Conservation (phyloP, 768 basidiomycete genomes). For the Russula sp. region DNA sequence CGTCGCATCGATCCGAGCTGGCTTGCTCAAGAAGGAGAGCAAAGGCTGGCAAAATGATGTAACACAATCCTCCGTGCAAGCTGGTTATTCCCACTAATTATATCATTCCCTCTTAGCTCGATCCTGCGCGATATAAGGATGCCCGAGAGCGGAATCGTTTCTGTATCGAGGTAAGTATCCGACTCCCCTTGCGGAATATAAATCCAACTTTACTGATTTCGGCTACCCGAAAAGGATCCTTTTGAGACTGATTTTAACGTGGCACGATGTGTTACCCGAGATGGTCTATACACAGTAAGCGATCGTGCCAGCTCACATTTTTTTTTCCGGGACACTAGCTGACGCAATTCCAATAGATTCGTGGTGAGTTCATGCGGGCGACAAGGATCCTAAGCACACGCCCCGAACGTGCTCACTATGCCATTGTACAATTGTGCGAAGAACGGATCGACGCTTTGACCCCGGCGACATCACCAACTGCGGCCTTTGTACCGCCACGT, state of each 20-base stretch:
- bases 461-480: constrained; percentile 47
- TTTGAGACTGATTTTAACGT: constrained; percentile 98
- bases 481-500: constrained; percentile 46
- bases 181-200: no score
- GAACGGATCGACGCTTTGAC: constrained; percentile 71
- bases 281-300: constrained; percentile 89
- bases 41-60: constrained; percentile 93
- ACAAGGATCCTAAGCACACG: constrained; percentile 76
- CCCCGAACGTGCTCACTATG: constrained; percentile 76
- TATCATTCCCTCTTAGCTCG: constrained; percentile 24
- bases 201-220: background rate
- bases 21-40: constrained; percentile 81
- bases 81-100: background rate
- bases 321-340: background rate
- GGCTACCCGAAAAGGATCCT: constrained; percentile 65
- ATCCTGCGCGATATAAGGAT: constrained; percentile 53
- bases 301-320: constrained; percentile 1
- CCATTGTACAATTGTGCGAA: constrained; percentile 87
- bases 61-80: background rate
- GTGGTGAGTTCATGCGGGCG: constrained; percentile 97
- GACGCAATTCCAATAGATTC: constrained; percentile 59
- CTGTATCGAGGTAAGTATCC: constrained; percentile 78
- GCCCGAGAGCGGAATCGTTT: constrained; percentile 88
- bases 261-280: constrained; percentile 91
- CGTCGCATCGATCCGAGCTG: constrained; percentile 87